Conservation (phyloP, 352 stramenopile species). For the Phytophthora fragariae region DNA sequence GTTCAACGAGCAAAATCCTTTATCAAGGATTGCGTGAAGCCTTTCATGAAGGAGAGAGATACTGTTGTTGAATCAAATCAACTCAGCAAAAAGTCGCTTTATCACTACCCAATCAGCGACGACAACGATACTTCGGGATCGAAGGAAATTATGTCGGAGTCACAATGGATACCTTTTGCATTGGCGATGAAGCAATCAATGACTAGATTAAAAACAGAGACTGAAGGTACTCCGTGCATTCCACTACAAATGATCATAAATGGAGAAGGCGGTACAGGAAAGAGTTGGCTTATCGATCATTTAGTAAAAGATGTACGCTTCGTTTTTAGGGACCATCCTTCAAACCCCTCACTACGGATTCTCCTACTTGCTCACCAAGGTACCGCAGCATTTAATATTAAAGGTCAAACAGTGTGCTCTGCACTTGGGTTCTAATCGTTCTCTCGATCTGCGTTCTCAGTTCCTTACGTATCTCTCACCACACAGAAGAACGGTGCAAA, state of each 20-base stretch:
- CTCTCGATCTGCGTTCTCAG: constrained; percentile 5
- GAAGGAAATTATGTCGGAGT: constrained; percentile 1
- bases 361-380: constrained; percentile 16
- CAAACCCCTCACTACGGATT: not conserved
- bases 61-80: no score
- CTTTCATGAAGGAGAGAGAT: no score
- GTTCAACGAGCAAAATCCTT: no score
- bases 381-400: constrained; percentile 16
- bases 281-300: constrained; percentile 13
- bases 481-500: no score
- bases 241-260: constrained; percentile 6
- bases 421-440: constrained; percentile 6
- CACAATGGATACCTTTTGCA: constrained; percentile 12
- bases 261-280: not conserved
- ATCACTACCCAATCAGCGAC: constrained; percentile 4
- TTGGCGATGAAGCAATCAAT: constrained; percentile 8
- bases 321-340: constrained; percentile 2
- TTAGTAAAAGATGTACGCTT: constrained; percentile 10
- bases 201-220: not conserved
- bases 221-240: not conserved
- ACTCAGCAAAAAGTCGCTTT: not conserved
- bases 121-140: not conserved
- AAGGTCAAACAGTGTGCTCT: not conserved
- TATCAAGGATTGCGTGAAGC: no score
- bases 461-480: no score